Evolutionary conservation across 768 basidiomycete genomes (phyloP), one percentile per base, ranked within the genome.

Genomic region (Suillus fuscotomentosus): DNA sequence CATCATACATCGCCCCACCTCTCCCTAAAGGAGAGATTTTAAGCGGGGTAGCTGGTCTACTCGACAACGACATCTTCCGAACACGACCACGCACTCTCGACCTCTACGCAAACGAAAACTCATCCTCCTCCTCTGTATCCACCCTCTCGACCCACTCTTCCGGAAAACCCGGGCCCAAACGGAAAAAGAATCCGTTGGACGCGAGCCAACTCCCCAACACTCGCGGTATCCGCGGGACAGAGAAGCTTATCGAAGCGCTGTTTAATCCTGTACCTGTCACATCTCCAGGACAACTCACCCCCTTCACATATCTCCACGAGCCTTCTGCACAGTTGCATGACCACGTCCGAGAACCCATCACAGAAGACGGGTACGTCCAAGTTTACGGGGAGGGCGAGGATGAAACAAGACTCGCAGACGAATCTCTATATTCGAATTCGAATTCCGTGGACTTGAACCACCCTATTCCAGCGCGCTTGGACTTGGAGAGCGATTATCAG

Each of bases 1-100:
- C 80, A 8, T 64, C 77, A 38, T 93, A 86, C 70, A 80, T 79
- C 43, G 84, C 89, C 0, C 90, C 90, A 17, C 86, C 89, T 0
- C 82, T 92, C 3, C 86, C 87, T 3, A 87, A 87, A 67, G 89
- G 84, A 65, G 91, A 91, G 71, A 89, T 92, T 62, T 79, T 91
- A 43, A 87, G 83, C 1, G 88, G 88, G 17, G 83, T 93, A 56
- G 78, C 86, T 4, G 84, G 83, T 24, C 79, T 90, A 56, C 79
- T 92, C 43, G 81, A 86, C 54, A 83, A 82, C 50, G 86, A 87
- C 61, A 76, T 82, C 10, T 83, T 84, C 68, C 79, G 79, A 51
- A 79, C 83, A 39, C 82, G 84, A 39, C 83, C 86, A 9, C 78
- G 80, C 38, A 80, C 80, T 11, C 78, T 85, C 6, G 85, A 85